Base-by-base conservation (phyloP, 2,329 filamentous ascomycete species). In the Phialemoniopsis sp. region DNA sequence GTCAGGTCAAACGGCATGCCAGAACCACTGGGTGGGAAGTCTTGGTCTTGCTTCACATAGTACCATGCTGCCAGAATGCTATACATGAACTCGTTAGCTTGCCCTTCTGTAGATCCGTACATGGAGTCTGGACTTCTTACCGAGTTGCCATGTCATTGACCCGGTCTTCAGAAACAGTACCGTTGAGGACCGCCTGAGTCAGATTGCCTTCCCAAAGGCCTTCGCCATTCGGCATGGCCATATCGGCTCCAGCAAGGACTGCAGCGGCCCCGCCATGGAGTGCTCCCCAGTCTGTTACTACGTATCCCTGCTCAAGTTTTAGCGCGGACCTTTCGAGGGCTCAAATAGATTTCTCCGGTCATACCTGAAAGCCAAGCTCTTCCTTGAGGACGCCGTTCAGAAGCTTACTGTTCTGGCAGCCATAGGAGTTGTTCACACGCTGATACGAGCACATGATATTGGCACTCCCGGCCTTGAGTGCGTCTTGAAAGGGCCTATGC, bases 141-240 rank as follows among this genome's bases (percentile, higher is more conserved):
- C 88, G 80, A 7, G 80, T 83, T 1, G 77, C 85, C 80, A 91
- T 91, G 57, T 94, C 88, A 38, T 85, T 67, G 0, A 86, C 43
- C 8, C 80, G 68, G 2, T 63, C 57, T 39, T 74, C 62, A 0
- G 76, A 58, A 0, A 86, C 58, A 0, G 72, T 72, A 2, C 80
- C 80, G 44, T 84, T 81, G 12, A 64, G 64, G 14, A 87, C 73
- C 1, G 80, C 73, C 10, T 68, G 57, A 2, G 68, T 64, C 1
- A 86, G 68, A 26, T 87, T 85, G 4, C 56, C 47, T 9, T 63
- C 59, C 70, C 70, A 77, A 38, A 58, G 63, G 0, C 43, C 37
- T 3, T 48, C 48, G 1, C 53, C 59, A 10, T 44, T 60, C 0
- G 82, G 82, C 84, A 88, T 87, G 9, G 72, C 75, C 75, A 87